phyloP scores from a whole-genome alignment of 2,329 filamentous ascomycete genomes.

The Cercospora sp. region DNA sequence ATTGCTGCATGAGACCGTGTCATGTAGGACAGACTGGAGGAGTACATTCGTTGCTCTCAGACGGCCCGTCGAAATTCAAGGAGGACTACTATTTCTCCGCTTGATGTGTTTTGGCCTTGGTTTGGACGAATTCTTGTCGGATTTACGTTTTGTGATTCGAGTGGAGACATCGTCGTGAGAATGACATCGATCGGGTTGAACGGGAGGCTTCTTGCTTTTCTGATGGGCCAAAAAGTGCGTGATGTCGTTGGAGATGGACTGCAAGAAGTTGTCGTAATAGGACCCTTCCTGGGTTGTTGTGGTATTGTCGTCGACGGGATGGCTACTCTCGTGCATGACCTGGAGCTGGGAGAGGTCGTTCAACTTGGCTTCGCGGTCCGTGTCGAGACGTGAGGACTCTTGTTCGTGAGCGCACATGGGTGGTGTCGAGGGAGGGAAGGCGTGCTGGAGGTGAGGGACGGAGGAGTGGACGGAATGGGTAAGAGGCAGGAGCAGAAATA shows the following conservation, averaged over 20 bases:
- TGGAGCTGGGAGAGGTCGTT: not conserved
- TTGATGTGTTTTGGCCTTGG: conserved; percentile 13
- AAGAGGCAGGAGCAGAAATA: not conserved
- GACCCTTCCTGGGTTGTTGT: conserved; percentile 4
- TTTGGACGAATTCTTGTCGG: conserved; percentile 11
- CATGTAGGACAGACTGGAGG: not conserved
- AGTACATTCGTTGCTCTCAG: not conserved
- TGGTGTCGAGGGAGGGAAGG: not conserved
- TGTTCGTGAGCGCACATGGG: not conserved
- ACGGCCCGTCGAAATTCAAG: not conserved
- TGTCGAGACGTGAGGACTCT: not conserved
- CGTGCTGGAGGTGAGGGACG: not conserved
- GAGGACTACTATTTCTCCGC: conserved; percentile 3
- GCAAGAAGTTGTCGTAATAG: conserved; percentile 33
- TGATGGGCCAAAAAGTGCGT: conserved; percentile 22
- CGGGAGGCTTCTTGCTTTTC: conserved; percentile 5
- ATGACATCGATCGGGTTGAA: not conserved
- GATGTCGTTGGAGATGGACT: conserved; percentile 33
- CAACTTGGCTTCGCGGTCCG: not conserved
- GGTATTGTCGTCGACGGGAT: not conserved
- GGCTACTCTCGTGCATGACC: not conserved
- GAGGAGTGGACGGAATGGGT: not conserved
- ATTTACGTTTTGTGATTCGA: conserved; percentile 8
- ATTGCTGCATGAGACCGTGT: too few species aligned
- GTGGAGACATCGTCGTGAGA: not conserved